Conservation (phyloP, 192 early-diverging fungal species). For the Allomyces javanicus region DNA sequence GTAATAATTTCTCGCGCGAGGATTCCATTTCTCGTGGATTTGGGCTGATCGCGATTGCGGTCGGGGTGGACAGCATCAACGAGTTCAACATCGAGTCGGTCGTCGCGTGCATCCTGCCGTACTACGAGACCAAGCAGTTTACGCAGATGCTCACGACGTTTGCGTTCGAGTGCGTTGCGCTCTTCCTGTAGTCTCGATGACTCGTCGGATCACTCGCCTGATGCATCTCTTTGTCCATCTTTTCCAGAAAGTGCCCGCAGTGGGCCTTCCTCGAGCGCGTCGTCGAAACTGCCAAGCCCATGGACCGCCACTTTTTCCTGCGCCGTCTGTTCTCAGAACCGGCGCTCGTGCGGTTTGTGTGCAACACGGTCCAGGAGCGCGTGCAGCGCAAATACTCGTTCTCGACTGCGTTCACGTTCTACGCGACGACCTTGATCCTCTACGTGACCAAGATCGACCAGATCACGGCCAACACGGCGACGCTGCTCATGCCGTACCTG, state of each 20-base stretch:
- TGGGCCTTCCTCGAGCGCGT: neutral
- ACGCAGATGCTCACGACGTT: slow-evolving; percentile 60
- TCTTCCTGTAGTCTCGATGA: too few relatives aligned
- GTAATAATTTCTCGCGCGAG: neutral
- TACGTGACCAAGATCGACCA: slow-evolving; percentile 22
- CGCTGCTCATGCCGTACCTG: slow-evolving; percentile 36
- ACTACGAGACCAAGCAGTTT: slow-evolving; percentile 82
- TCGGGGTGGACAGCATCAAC: slow-evolving; percentile 30
- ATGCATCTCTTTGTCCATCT: neutral
- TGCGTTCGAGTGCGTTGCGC: slow-evolving; percentile 35
- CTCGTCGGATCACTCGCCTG: too few relatives aligned
- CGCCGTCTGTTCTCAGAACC: neutral
- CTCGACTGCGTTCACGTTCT: slow-evolving; percentile 45
- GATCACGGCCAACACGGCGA: slow-evolving; percentile 32
- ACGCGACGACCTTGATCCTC: slow-evolving; percentile 35
- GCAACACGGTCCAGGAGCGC: neutral
- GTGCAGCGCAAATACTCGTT: slow-evolving; percentile 9
- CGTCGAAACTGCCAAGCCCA: neutral
- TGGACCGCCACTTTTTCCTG: neutral
- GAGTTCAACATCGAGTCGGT: slow-evolving; percentile 68
- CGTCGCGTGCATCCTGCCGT: slow-evolving; percentile 64
- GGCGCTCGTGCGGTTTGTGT: neutral
- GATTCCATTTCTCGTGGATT: too few relatives aligned
- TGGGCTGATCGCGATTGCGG: too few relatives aligned
- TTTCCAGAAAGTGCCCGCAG: neutral